Base-by-base conservation (phyloP, 768 basidiomycete species). In the Trametes cingulata region DNA sequence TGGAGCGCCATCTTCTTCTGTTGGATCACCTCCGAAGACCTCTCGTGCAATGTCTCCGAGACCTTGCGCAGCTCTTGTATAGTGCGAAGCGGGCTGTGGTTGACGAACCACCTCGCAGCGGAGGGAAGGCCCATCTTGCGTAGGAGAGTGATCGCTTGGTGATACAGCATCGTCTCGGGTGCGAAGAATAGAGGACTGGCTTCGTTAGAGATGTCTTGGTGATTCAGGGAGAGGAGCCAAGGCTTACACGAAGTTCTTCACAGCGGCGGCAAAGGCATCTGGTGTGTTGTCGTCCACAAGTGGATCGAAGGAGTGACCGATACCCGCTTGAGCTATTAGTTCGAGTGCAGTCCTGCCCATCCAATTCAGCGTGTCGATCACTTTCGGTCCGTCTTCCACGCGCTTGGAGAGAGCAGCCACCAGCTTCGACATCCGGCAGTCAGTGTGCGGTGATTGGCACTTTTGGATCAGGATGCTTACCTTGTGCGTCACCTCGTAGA, bases 1-100 rank as follows among this genome's bases (percentile, higher is more conserved):
- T 54, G 41, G 75, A 63, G 29, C 52, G 72, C 72, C 24, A 52
- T 57, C 52, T 75, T 71, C 63, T 79, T 79, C 48, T 71, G 65
- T 49, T 70, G 63, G 45, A 82, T 65, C 37, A 83, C 80, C 3
- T 68, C 67, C 36, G 62, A 57, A 1, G 80, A 79, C 7, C 75
- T 75, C 45, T 72, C 62, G 49, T 82, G 72, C 77, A 83, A 78
- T 4, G 77, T 70, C 62, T 82, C 80, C 17, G 78, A 74, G 65
- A 82, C 80, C 5, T 70, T 63, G 54, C 75, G 75, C 15, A 81
- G 71, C 51, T 74, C 75, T 46, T 77, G 78, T 14, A 82, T 68
- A 0, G 71, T 70, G 41, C 64, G 55, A 54, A 73, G 65, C 0
- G 80, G 81, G 0, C 39, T 40, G 39, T 40, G 68, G 73, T 65